These are phyloP conservation scores for Mycena metata DNA, from an alignment of 768 basidiomycete species.

Conservation along the genomic window DNA sequence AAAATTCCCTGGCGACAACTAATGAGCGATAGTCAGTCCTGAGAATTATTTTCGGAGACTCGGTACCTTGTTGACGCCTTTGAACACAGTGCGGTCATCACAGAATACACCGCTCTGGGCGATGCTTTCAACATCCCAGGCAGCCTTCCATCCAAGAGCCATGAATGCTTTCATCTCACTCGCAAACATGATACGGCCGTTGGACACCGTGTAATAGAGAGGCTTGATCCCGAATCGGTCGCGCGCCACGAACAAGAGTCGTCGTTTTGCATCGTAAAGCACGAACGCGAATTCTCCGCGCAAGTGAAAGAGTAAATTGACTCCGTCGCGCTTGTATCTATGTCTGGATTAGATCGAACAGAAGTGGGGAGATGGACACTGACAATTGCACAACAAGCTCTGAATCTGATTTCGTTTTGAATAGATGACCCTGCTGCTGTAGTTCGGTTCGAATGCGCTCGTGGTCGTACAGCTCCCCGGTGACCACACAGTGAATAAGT, in stretches of 20 bases:
- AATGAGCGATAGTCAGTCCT: not conserved
- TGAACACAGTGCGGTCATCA: conserved; percentile 2
- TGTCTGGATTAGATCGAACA: not conserved
- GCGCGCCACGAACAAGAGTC: conserved; percentile 1
- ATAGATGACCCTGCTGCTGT: not conserved
- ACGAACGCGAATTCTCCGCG: conserved; percentile 1
- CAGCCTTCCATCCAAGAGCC: not conserved
- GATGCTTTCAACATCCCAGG: conserved; percentile 4
- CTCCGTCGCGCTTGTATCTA: conserved; percentile 2
- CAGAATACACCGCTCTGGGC: not conserved
- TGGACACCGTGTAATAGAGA: conserved; percentile 5
- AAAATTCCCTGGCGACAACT: not conserved
- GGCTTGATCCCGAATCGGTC: conserved; percentile 12
- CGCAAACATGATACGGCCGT: conserved; percentile 1
- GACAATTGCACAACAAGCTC: conserved; percentile 3
- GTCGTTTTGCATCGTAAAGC: conserved; percentile 1
- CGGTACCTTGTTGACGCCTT: conserved; percentile 1
- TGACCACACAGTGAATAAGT: conserved; percentile 32
- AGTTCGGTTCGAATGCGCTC: conserved; percentile 4
- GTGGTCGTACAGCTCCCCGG: conserved; percentile 35
- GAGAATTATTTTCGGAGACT: not conserved
- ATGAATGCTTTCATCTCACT: conserved; percentile 3
- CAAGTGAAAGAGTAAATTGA: not conserved
- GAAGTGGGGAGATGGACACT: not conserved
- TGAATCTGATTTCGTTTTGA: conserved; percentile 2